A percentile compares a stretch with the other conserved stretches of the same genome.
Conservation (phyloP, 2,329 filamentous ascomycete genomes). For the Knufia fluminis region DNA sequence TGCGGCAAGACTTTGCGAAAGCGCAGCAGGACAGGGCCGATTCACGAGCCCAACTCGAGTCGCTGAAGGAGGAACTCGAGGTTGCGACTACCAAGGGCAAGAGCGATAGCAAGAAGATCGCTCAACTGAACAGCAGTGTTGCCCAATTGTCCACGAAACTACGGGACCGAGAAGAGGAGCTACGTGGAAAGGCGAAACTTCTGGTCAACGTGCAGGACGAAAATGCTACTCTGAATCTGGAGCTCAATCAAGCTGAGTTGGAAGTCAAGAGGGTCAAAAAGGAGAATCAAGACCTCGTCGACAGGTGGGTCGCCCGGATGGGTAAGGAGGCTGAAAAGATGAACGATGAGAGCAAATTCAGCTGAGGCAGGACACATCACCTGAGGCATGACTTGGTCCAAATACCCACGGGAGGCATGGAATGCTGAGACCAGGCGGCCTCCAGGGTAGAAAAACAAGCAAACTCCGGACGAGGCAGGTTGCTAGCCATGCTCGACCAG, state of each 20-base stretch:
- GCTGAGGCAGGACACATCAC: slow-evolving; percentile 12
- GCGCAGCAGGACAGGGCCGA: slow-evolving; percentile 65
- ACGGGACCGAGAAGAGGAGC: slow-evolving; percentile 74
- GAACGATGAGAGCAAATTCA: slow-evolving; percentile 51
- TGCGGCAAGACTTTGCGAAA: slow-evolving; percentile 63
- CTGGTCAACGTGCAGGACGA: slow-evolving; percentile 89
- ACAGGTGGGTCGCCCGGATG: slow-evolving; percentile 85
- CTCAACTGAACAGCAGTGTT: slow-evolving; percentile 54
- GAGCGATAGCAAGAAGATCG: slow-evolving; percentile 53
- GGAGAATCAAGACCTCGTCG: slow-evolving; percentile 83
- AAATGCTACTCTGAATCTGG: slow-evolving; percentile 74
- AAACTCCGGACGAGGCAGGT: too few species aligned
- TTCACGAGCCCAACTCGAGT: slow-evolving; percentile 54
- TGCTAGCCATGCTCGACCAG: too few species aligned
- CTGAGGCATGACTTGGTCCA: too few species aligned
- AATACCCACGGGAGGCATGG: too few species aligned
- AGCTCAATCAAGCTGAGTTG: slow-evolving; percentile 78
- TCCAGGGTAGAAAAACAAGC: too few species aligned
- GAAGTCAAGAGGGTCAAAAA: slow-evolving; percentile 60
- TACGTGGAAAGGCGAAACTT: slow-evolving; percentile 72
- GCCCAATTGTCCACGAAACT: slow-evolving; percentile 55
- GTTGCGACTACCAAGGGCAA: slow-evolving; percentile 52
- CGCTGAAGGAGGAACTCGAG: slow-evolving; percentile 55
- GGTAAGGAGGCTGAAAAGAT: slow-evolving; percentile 77
- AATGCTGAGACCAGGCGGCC: too few species aligned